These are phyloP conservation scores for Russula virescens DNA, from an alignment of 768 basidiomycete species.

Conservation along the genomic window DNA sequence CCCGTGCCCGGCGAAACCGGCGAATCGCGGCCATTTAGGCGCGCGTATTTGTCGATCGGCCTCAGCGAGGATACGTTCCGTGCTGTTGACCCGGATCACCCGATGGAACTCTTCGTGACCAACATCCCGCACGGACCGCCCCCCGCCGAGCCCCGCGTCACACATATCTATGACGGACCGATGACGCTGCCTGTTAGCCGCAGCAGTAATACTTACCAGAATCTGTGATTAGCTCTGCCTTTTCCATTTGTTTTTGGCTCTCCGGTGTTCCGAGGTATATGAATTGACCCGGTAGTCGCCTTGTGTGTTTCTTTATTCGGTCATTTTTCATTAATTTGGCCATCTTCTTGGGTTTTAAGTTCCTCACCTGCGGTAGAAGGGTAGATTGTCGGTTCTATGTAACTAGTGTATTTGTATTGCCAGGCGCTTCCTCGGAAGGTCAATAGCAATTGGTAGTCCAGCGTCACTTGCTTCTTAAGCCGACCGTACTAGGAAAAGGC, in stretches of 20 bases:
- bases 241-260: background rate
- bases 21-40: constrained; percentile 3
- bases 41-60: constrained; percentile 3
- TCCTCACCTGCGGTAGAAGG: too few relatives aligned
- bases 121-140: constrained; percentile 11
- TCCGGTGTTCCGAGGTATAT: background rate
- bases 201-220: constrained; percentile 5
- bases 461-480: background rate
- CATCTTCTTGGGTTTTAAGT: too few relatives aligned
- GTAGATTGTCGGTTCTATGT: too few relatives aligned
- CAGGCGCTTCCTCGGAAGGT: background rate
- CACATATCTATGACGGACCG: background rate
- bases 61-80: constrained; percentile 14
- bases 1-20: background rate
- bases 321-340: too few relatives aligned
- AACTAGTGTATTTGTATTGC: background rate
- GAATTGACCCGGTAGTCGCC: background rate
- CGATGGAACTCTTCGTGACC: constrained; percentile 4
- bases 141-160: constrained; percentile 13
- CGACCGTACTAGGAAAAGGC: background rate
- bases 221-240: background rate
- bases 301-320: too few relatives aligned
- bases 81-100: constrained; percentile 9
- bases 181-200: background rate
- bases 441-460: background rate